Evolutionary conservation across 2,329 filamentous ascomycete species (phyloP).

Genomic region (Alternaria brassicicola): DNA sequence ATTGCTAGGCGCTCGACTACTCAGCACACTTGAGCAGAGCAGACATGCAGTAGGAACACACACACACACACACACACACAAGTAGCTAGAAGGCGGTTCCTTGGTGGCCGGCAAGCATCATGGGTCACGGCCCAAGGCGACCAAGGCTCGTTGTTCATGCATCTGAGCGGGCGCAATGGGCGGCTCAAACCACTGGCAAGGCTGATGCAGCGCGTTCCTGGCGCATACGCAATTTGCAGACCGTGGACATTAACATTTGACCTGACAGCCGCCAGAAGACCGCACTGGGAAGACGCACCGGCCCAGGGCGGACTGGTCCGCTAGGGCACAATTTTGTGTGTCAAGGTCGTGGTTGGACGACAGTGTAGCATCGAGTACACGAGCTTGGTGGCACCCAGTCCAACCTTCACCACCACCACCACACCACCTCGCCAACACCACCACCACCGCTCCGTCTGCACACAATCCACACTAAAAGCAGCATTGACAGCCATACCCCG

Average conservation of each 20-base stretch:
- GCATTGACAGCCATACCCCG: conserved; percentile 45
- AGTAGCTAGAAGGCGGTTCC: conserved; percentile 32
- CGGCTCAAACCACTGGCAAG: conserved; percentile 43
- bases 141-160: conserved; percentile 40
- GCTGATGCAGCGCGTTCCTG: conserved; percentile 52
- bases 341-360: conserved; percentile 37
- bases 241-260: conserved; percentile 41
- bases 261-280: conserved; percentile 43
- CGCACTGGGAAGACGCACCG: conserved; percentile 36
- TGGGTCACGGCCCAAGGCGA: conserved; percentile 28
- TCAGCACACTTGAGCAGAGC: conserved; percentile 44
- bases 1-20: conserved; percentile 37
- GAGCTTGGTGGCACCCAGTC: conserved; percentile 29
- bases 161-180: conserved; percentile 40
- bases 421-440: not conserved
- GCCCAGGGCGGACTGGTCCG: conserved; percentile 9
- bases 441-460: conserved; percentile 21
- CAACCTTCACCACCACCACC: conserved; percentile 27
- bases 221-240: conserved; percentile 52
- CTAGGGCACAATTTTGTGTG: not conserved
- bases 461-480: conserved; percentile 33
- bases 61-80: conserved; percentile 33
- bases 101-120: conserved; percentile 21
- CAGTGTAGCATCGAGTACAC: conserved; percentile 37
- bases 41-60: conserved; percentile 41